These are phyloP conservation scores for Gossypium ekmanianum DNA, from an alignment of 345 rosid species.

Conservation along the genomic window DNA sequence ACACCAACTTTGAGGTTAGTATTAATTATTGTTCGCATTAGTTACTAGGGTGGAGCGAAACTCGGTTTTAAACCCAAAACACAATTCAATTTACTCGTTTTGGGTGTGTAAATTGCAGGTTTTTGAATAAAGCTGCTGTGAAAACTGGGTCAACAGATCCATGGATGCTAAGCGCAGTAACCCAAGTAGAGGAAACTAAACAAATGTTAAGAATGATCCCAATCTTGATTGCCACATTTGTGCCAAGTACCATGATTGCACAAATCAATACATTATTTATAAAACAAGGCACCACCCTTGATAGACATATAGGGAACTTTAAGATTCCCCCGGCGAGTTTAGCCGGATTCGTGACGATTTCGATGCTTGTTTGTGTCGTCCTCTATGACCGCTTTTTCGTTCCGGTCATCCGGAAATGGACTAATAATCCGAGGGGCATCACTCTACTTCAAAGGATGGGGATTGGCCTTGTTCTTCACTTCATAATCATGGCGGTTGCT, in stretches of 20 bases:
- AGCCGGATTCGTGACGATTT: constrained; percentile 48
- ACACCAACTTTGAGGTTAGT: constrained; percentile 57
- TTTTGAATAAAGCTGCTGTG: constrained; percentile 64
- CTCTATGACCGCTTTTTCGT: constrained; percentile 61
- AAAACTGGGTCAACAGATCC: constrained; percentile 43
- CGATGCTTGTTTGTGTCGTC: constrained; percentile 59
- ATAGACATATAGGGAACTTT: constrained; percentile 52
- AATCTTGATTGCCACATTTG: constrained; percentile 53
- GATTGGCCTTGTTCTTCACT: constrained; percentile 52
- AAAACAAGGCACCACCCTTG: constrained; percentile 87
- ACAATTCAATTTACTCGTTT: neutral
- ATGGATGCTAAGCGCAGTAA: constrained; percentile 69
- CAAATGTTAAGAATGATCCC: constrained; percentile 94
- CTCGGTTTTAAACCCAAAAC: no score
- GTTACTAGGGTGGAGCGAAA: no score
- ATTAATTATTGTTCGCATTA: neutral
- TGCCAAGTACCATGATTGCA: constrained; percentile 79
- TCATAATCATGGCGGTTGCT: constrained; percentile 58
- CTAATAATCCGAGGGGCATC: constrained; percentile 71
- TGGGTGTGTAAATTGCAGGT: constrained; percentile 33
- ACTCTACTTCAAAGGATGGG: constrained; percentile 78
- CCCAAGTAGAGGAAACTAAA: constrained; percentile 94
- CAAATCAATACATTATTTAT: constrained; percentile 73
- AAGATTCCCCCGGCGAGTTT: constrained; percentile 67
- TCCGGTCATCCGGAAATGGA: constrained; percentile 34